phyloP scores from a whole-genome alignment of 441 rosid genomes.

The Gossypium davidsonii region DNA sequence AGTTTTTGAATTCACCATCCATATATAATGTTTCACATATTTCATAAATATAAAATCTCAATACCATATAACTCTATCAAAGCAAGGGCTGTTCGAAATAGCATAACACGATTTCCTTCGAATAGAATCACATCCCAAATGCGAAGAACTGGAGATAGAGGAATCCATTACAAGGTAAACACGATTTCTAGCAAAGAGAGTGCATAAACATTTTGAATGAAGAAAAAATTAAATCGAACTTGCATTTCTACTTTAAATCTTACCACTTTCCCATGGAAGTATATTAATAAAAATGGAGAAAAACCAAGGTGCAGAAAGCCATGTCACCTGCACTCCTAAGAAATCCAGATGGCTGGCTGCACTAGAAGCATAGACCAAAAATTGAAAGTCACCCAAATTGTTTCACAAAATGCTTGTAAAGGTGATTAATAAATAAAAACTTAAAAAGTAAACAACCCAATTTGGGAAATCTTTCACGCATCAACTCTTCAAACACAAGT shows the following conservation, averaged over 20 bases:
- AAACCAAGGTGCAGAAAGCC: slow-evolving; percentile 76
- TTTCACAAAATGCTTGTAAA: slow-evolving; percentile 17
- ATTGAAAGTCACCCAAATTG: slow-evolving; percentile 32
- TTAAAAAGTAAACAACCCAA: slow-evolving; percentile 50
- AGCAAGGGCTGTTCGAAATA: slow-evolving; percentile 72
- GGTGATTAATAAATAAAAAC: slow-evolving; percentile 11
- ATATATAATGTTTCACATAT: slow-evolving; percentile 12
- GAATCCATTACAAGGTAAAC: slow-evolving; percentile 15
- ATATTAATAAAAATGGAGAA: slow-evolving; percentile 68
- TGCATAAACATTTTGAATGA: neutral
- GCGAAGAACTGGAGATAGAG: slow-evolving; percentile 50
- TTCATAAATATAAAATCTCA: slow-evolving; percentile 17
- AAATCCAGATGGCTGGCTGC: slow-evolving; percentile 86
- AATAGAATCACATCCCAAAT: slow-evolving; percentile 77
- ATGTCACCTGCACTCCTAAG: slow-evolving; percentile 85
- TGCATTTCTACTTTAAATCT: slow-evolving; percentile 24
- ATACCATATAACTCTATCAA: slow-evolving; percentile 73
- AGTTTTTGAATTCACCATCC: slow-evolving; percentile 3
- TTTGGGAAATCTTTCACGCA: slow-evolving; percentile 66
- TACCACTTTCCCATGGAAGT: slow-evolving; percentile 83
- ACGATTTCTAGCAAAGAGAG: neutral
- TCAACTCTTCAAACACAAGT: slow-evolving; percentile 69
- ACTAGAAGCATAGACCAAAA: slow-evolving; percentile 44
- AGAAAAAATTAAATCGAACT: neutral
- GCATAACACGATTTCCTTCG: slow-evolving; percentile 73